phyloP scores from a whole-genome alignment of 805 yeast species.

The Pichia manshurica region DNA sequence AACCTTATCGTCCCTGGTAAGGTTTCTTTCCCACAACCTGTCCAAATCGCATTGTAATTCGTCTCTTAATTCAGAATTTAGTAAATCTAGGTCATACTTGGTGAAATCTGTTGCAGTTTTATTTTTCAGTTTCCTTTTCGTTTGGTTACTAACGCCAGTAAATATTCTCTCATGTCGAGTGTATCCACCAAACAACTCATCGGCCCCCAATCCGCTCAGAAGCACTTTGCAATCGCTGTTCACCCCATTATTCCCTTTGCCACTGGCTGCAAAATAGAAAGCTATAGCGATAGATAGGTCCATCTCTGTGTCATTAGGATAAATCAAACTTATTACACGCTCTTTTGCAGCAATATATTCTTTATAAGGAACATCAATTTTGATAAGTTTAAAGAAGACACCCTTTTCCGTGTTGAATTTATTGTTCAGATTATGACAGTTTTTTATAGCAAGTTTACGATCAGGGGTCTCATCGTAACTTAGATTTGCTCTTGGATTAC shows the following conservation, averaged over 20 bases:
- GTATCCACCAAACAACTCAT: conserved; percentile 94
- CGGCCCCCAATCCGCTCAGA: conserved; percentile 94
- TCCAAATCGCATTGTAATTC: conserved; percentile 69
- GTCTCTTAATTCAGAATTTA: conserved; percentile 39
- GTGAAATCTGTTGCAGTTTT: conserved; percentile 19
- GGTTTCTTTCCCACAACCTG: conserved; percentile 69
- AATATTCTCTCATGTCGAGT: conserved; percentile 67
- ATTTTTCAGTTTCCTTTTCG: conserved; percentile 17
- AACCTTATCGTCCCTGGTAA: conserved; percentile 90
- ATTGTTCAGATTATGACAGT: conserved; percentile 47
- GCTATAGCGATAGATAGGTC: conserved; percentile 94
- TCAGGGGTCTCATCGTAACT: conserved; percentile 75
- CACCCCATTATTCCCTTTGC: conserved; percentile 32
- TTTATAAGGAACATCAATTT: conserved; percentile 67
- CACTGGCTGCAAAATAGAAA: conserved; percentile 81
- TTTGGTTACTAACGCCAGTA: conserved; percentile 27
- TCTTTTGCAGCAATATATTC: conserved; percentile 49
- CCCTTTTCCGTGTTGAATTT: conserved; percentile 34
- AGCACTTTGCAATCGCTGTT: conserved; percentile 59
- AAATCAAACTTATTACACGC: conserved; percentile 60
- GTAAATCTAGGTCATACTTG: conserved; percentile 13
- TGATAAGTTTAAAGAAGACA: conserved; percentile 45
- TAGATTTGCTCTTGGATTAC: conserved; percentile 71
- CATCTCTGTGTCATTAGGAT: conserved; percentile 88
- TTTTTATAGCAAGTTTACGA: conserved; percentile 61